Base-by-base conservation (phyloP, 2,329 filamentous ascomycete genomes). In the Penicillium sp. region DNA sequence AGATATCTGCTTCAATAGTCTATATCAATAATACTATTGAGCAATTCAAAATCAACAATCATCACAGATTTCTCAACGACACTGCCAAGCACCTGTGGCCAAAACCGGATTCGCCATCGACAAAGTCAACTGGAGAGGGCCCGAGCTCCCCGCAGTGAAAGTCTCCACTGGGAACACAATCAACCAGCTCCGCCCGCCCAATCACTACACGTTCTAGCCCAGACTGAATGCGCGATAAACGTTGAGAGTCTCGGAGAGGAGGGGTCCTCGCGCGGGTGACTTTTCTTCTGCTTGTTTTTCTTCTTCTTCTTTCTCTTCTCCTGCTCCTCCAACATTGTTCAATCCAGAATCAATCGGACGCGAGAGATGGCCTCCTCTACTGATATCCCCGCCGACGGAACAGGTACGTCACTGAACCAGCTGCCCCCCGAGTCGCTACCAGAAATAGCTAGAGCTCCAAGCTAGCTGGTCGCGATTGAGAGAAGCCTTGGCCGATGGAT, bases 331-430 rank as follows among this genome's bases (percentile, higher is more conserved):
- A 50, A 47, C 37, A 54, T 33, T 55, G n/a, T 13, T 36, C 31
- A 33, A 40, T n/a, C 27, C 18, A 27, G 31, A 52, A 39, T 37
- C 49, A 39, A 51, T n/a, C 24, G 22, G 18, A 39, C n/a, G 49
- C 49, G 31, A 22, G 44, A 31, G 2, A 70, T 70, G 66, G 59
- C 67, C 57, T 64, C 69, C 24, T 60, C 59, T 36, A 49, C 53
- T 18, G 51, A 54, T 40, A 19, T 33, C 7, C 63, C 65, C 41
- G 56, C 59, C 4, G 66, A 68, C 58, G 66, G 66, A 37, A 68
- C 66, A 56, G 66, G 66, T 67, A 58, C 51, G 51, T 44, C 41
- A 46, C 50, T 9, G 31, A 4, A 19, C 9, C 9, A 16, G 16
- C 50, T 16, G 22, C 36, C 11, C 22, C 22, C 40, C 35, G 13